A percentile compares a stretch with the other conserved stretches of the same genome.
Conservation (phyloP, 768 basidiomycete species). For the Lactarius indigo region DNA sequence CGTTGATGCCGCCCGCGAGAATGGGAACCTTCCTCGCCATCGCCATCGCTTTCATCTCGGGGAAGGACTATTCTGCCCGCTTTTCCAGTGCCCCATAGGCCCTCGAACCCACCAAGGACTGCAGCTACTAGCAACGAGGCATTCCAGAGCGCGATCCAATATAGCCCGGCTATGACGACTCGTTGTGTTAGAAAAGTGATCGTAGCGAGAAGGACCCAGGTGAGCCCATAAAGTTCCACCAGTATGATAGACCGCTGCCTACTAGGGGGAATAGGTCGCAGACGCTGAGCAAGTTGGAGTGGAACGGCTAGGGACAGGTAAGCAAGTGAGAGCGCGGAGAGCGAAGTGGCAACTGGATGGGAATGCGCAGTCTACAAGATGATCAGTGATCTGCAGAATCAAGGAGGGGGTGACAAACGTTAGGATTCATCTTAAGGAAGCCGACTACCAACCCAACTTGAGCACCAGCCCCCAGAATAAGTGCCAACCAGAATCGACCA, state of each 20-base stretch:
- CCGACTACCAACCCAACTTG: constrained; percentile 48
- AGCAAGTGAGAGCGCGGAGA: constrained; percentile 46
- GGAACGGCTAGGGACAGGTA: constrained; percentile 49
- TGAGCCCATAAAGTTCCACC: constrained; percentile 52
- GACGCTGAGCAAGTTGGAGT: constrained; percentile 32
- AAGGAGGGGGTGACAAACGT: constrained; percentile 42
- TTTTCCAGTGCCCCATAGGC: constrained; percentile 26
- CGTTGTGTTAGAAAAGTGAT: constrained; percentile 45
- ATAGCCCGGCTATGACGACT: constrained; percentile 48
- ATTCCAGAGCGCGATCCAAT: constrained; percentile 58
- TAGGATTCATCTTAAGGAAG: constrained; percentile 58
- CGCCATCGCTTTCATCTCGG: constrained; percentile 19
- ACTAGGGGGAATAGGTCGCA: constrained; percentile 35
- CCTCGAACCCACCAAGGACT: constrained; percentile 39
- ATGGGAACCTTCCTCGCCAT: background rate
- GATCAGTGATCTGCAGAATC: constrained; percentile 7
- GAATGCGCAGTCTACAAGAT: constrained; percentile 57
- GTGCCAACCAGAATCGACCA: constrained; percentile 60
- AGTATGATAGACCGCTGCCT: constrained; percentile 51
- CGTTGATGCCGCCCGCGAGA: background rate
- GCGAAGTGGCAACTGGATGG: constrained; percentile 47
- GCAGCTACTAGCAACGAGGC: constrained; percentile 41
- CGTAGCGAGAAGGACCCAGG: constrained; percentile 54
- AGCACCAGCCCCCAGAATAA: constrained; percentile 43
- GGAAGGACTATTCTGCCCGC: constrained; percentile 19